phyloP scores from a whole-genome alignment of 2,329 filamentous ascomycete species.

The Periconia macrospinosa region DNA sequence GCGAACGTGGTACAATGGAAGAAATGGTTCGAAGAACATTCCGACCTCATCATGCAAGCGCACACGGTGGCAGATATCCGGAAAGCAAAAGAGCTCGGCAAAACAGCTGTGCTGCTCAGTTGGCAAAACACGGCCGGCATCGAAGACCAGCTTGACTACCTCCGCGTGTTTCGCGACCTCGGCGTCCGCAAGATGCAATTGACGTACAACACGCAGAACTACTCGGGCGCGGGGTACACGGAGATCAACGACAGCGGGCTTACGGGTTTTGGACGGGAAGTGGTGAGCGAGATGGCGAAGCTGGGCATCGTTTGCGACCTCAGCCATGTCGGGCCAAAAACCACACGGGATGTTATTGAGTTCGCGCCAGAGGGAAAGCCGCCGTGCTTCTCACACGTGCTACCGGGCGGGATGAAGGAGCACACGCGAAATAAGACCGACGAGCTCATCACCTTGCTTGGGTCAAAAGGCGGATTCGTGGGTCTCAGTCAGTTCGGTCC shows the following conservation, averaged over 20 bases:
- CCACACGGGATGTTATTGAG: conserved; percentile 28
- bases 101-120: conserved; percentile 44
- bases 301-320: conserved; percentile 43
- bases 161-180: conserved; percentile 45
- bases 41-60: conserved; percentile 45
- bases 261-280: conserved; percentile 41
- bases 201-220: conserved; percentile 49
- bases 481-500: conserved; percentile 45
- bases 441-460: conserved; percentile 40
- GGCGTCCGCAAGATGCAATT: conserved; percentile 49
- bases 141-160: conserved; percentile 44
- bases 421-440: conserved; percentile 47
- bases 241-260: conserved; percentile 42
- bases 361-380: conserved; percentile 39
- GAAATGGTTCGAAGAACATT: conserved; percentile 48
- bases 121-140: conserved; percentile 50
- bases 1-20: conserved; percentile 48
- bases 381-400: conserved; percentile 46
- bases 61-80: conserved; percentile 43
- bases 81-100: conserved; percentile 39
- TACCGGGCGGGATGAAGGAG: conserved; percentile 39
- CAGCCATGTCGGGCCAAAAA: conserved; percentile 40
- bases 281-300: conserved; percentile 39
- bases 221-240: conserved; percentile 46
- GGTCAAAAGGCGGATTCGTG: conserved; percentile 43